Evolutionary conservation across 2,329 filamentous ascomycete genomes (phyloP), one percentile per base, ranked within the genome.

Genomic region (Ophiosphaerella korrae): DNA sequence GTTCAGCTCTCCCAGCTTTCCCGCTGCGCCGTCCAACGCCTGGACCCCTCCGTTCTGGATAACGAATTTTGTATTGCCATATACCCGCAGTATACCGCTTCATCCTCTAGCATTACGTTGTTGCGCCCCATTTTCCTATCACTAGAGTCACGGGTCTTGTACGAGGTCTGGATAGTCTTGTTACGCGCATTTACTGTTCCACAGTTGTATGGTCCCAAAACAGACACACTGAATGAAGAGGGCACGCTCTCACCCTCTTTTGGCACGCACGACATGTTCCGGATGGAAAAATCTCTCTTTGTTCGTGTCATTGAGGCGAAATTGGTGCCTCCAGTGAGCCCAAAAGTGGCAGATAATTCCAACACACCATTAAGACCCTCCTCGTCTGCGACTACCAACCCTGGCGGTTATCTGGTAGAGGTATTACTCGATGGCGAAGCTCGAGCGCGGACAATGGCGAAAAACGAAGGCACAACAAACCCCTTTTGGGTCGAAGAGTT

Each of bases 111-210:
- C 14, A 80, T 93, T 48, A 88, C 88, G 6, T 84, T 93, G 24
- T 87, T 91, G 52, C 86, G 90, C n/a, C 93, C 94, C 0, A 87
- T 97, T 32, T 97, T 96, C 69, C 80, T 99, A 31, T 89, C 90
- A 3, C 76, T 97, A 38, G 93, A 97, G 62, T 92, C 85, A 23
- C 84, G 92, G 36, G 86, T 96, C 6, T 80, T 96, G n/a, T 96
- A 95, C 64, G 94, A 99, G 71, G 94, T 97, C 11, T 99, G 94
- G 94, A 93, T 96, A 65, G 92, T 96, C 6, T 78, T 99, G 8
- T 74, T 99, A 26, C 85, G 93, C 55, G 92, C 93, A 0, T 97
- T 97, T 72, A 91, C 93, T 0, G 87, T 96, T 39, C 93, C 94
- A 0, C 92, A 97, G 63, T 81, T 97, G 11, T 97, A 96, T 68